phyloP scores from a whole-genome alignment of 2,329 filamentous ascomycete species.

The Colletotrichum sp. region DNA sequence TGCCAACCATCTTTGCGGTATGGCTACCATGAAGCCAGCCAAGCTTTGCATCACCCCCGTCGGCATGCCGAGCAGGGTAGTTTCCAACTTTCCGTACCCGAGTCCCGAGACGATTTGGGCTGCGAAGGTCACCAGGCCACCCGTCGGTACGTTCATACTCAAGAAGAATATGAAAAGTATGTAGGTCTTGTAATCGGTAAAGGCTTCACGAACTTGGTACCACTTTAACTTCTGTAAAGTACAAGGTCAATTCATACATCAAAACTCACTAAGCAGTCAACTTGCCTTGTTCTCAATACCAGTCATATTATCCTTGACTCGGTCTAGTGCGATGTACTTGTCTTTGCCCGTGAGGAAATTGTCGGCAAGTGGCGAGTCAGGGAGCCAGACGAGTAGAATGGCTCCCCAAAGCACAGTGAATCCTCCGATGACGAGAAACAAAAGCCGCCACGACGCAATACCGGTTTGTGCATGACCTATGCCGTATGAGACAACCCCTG shows the following conservation, averaged over 20 bases:
- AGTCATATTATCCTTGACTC: not conserved
- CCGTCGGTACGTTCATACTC: not conserved
- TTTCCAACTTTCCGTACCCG: not conserved
- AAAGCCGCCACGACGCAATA: not conserved
- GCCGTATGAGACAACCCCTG: not conserved
- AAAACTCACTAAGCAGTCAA: rapidly evolving
- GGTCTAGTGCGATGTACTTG: not conserved
- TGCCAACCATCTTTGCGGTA: not conserved
- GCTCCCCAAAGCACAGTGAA: not conserved
- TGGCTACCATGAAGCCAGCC: not conserved
- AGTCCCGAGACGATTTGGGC: not conserved
- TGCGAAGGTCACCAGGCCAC: not conserved
- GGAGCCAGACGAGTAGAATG: not conserved
- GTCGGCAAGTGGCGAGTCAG: not conserved
- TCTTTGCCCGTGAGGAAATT: not conserved
- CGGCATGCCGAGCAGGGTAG: not conserved
- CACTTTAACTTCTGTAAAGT: not conserved
- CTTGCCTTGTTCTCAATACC: not conserved
- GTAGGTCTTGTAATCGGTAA: not conserved
- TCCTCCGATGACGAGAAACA: not conserved
- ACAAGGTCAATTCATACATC: not conserved
- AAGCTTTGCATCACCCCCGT: not conserved
- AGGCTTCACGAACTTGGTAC: not conserved
- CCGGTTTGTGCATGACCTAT: not conserved
- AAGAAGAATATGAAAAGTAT: not conserved